These are phyloP conservation scores for Alternaria solani DNA, from an alignment of 2,329 filamentous ascomycete species.

Conservation along the genomic window DNA sequence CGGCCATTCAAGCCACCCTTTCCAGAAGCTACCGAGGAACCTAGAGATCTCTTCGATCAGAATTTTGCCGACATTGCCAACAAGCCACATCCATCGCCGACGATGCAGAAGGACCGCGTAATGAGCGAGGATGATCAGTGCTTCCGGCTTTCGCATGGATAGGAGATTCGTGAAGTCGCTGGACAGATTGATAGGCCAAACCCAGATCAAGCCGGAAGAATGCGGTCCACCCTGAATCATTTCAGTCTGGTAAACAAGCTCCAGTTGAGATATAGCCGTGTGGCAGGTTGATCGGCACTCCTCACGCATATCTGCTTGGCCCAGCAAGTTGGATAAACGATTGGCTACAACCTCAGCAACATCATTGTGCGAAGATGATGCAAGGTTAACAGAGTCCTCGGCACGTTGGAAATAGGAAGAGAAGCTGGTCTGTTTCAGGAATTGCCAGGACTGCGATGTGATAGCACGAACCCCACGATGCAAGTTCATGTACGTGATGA, in stretches of 20 bases:
- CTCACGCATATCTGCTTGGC: background rate
- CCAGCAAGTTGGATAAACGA: background rate
- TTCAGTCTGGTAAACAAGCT: background rate
- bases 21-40: slow-evolving; percentile 27
- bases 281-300: background rate
- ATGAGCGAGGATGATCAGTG: slow-evolving; percentile 33
- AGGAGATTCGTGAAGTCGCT: slow-evolving; percentile 26
- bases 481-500: slow-evolving; percentile 8
- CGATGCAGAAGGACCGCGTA: slow-evolving; percentile 32
- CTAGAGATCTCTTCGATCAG: slow-evolving; percentile 25
- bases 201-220: slow-evolving; percentile 20
- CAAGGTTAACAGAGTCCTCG: background rate
- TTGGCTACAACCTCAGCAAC: background rate
- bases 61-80: slow-evolving; percentile 22
- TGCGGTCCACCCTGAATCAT: background rate
- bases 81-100: slow-evolving; percentile 25
- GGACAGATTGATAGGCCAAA: slow-evolving; percentile 30
- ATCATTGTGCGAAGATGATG: background rate
- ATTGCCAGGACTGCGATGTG: background rate
- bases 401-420: background rate
- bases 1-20: slow-evolving; percentile 33
- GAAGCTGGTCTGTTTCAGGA: slow-evolving; percentile 1
- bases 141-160: slow-evolving; percentile 26
- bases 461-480: slow-evolving; percentile 1
- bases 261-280: background rate